These are phyloP conservation scores for Aspergillus tamarii DNA, from an alignment of 2,329 filamentous ascomycete genomes.

Conservation along the genomic window DNA sequence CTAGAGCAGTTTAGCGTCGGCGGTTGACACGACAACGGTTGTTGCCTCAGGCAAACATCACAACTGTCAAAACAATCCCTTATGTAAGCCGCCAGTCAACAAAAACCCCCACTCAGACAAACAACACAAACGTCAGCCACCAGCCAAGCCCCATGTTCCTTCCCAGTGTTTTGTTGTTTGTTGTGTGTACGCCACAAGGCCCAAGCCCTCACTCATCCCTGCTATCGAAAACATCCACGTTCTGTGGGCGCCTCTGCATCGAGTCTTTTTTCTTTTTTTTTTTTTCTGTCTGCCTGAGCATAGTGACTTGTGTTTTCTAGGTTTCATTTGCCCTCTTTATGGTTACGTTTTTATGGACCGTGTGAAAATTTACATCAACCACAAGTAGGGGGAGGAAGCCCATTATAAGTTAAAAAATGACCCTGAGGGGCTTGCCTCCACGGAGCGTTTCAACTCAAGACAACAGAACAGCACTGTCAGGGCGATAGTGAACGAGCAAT, in stretches of 20 bases:
- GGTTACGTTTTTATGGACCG: neutral
- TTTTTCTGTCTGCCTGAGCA: too few relatives aligned
- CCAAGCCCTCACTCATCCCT: too few relatives aligned
- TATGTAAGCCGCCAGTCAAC: constrained; percentile 11
- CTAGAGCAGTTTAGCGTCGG: constrained; percentile 34
- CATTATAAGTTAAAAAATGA: neutral
- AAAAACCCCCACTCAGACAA: constrained; percentile 14
- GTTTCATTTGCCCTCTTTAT: too few relatives aligned
- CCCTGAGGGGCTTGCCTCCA: neutral
- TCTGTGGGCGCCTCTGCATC: neutral
- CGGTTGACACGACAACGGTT: constrained; percentile 45
- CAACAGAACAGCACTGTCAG: neutral
- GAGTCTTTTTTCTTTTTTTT: neutral
- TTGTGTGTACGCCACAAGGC: neutral
- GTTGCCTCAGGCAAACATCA: constrained; percentile 28
- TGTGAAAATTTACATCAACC: neutral
- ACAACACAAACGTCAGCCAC: constrained; percentile 15
- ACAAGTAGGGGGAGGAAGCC: neutral
- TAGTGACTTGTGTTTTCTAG: too few relatives aligned
- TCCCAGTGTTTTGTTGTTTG: neutral
- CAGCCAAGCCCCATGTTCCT: neutral
- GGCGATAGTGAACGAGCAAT: neutral
- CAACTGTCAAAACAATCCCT: constrained; percentile 17
- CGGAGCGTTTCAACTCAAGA: neutral
- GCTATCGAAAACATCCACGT: neutral